A percentile compares a stretch with the other conserved stretches of the same genome.
Conservation (phyloP, 2,329 filamentous ascomycete genomes). For the Stachybotrys elegans region DNA sequence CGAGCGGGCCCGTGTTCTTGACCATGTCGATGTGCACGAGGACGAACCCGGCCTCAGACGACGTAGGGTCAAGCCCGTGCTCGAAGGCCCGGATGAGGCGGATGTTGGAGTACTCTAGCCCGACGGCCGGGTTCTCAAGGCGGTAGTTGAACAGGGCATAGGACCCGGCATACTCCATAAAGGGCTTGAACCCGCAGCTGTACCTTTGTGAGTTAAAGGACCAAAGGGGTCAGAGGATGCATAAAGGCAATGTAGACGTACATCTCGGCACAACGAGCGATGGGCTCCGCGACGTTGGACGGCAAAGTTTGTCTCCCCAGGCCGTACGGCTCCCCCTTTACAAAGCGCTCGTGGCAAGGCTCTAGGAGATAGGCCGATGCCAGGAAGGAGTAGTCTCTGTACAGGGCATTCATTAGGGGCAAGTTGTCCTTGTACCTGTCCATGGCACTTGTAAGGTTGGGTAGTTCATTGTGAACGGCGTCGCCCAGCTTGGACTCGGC, state of each 20-base stretch:
- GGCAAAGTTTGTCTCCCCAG: constrained; percentile 71
- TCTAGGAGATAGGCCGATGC: constrained; percentile 87
- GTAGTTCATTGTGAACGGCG: constrained; percentile 66
- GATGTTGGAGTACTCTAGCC: constrained; percentile 62
- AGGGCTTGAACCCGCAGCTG: constrained; percentile 69
- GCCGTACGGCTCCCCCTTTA: constrained; percentile 71
- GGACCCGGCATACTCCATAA: constrained; percentile 47
- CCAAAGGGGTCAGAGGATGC: background rate
- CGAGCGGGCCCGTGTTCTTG: constrained; percentile 71
- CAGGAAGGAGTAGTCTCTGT: constrained; percentile 88
- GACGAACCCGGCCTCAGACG: constrained; percentile 94
- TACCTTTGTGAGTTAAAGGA: constrained; percentile 1
- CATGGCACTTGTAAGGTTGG: constrained; percentile 69
- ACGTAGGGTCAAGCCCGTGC: constrained; percentile 76
- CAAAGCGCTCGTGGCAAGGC: constrained; percentile 74
- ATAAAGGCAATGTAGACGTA: constrained; percentile 51
- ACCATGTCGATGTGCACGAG: constrained; percentile 96
- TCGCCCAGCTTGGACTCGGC: constrained; percentile 70
- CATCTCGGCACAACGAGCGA: constrained; percentile 80
- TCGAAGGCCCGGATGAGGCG: constrained; percentile 89
- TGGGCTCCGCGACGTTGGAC: constrained; percentile 69
- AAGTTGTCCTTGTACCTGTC: constrained; percentile 70
- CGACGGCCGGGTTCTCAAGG: constrained; percentile 48
- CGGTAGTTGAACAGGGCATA: constrained; percentile 67
- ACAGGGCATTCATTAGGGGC: constrained; percentile 77